Base-by-base conservation (phyloP, 2,329 filamentous ascomycete genomes). In the Neocatenulostroma microsporum region DNA sequence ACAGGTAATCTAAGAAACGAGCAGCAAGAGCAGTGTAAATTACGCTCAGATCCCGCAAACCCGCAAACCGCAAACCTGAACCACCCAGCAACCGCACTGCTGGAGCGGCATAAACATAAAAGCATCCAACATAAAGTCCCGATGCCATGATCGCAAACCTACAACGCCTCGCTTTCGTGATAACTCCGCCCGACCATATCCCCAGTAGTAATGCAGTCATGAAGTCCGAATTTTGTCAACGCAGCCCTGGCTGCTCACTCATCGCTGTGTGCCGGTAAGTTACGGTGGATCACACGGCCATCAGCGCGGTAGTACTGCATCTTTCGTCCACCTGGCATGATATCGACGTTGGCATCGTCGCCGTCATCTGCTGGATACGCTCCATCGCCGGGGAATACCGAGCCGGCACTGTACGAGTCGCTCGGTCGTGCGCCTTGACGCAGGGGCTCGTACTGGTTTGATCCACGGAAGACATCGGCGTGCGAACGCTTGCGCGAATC, bases 301-400 rank as follows among this genome's bases (percentile, higher is more conserved):
- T 69, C 65, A 26, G 67, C 67, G 24, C 67, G 60, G 27, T 64
- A 58, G 45, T 70, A 70, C 43, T 57, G 62, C 65, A 69, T 68
- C 60, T 53, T 37, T 53, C 44, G n/a, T n/a, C n/a, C n/a, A n/a
- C 33, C 62, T 51, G 58, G 59, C 52, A 31, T 57, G 46, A 44
- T 39, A 18, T 49, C 46, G 23, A 46, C 47, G n/a, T 42, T 40
- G 3, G 36, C 37, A 25, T 49, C 42, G 23, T 50, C 48, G 21
- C 52, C 47, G 33, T 63, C 62, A 14, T 39, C 36, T 10, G 12
- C 30, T 11, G 36, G 15, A 12, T 36, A 36, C 1, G 27, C 25
- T 20, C 12, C 26, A 23, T 49, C 46, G 35, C 49, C 48, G 32
- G 53, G 48, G 19, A 45, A 6, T 8, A 28, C 15, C 37, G n/a